Base-by-base conservation (phyloP, 768 basidiomycete genomes). In the Suillus subalutaceus region DNA sequence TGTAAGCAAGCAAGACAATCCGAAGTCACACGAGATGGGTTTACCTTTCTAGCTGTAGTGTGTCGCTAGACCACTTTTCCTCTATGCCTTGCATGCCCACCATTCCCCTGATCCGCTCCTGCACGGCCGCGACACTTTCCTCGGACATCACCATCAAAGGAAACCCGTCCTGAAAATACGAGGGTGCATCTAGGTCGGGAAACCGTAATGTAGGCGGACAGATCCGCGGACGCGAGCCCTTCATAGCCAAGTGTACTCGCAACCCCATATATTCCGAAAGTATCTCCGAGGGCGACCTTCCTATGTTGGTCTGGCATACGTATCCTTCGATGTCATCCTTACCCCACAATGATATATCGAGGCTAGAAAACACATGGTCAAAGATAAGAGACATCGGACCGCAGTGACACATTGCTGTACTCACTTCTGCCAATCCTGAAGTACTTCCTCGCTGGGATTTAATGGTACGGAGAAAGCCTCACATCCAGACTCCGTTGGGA, bases 81-180 rank as follows among this genome's bases (percentile, higher is more conserved):
- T 75, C 74, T 55, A 86, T 79, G 4, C 83, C 83, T 73, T 82
- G 85, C 65, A 70, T 77, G 57, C 84, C 85, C 46, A 84, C 81
- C 73, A 83, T 79, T 56, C 71, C 71, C 68, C 80, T 79, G 60
- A 86, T 75, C 56, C 83, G 82, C 63, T 79, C 75, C 69, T 88
- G 82, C 41, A 92, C 74, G 43, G 81, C 81, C 37, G 64, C 72
- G 69, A 89, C 80, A 71, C 87, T 89, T 77, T 93, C 88, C 73
- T 89, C 85, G 30, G 88, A 89, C 35, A 90, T 78, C 7, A 93
- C 71, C 41, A 91, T 76, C 59, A 94, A 70, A 1, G 92, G 91
- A 72, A 86, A 93, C 63, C 85, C 87, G 67, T 93, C 92, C 74
- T 92, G 89, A 73, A 84, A 91, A 66, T 83, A 79, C 6, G 85